Evolutionary conservation across 768 basidiomycete genomes (phyloP).

Genomic region (Boletus subparvulus): DNA sequence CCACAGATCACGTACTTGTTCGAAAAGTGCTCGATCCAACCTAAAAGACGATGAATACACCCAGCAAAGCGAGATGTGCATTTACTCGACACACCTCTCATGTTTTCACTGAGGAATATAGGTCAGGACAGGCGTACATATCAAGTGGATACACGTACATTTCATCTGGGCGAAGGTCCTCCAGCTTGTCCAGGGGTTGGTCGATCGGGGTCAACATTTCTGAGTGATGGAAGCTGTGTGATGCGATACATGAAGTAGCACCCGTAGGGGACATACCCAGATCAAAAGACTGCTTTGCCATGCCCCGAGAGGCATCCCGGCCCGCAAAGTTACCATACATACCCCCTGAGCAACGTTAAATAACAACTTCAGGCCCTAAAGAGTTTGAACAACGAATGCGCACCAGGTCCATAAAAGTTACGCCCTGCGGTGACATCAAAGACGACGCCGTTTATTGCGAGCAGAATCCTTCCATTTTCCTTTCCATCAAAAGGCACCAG

Average conservation of each 20-base stretch:
- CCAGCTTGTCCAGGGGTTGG: slow-evolving; percentile 79
- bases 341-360: slow-evolving; percentile 55
- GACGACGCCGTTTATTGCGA: slow-evolving; percentile 84
- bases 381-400: slow-evolving; percentile 26
- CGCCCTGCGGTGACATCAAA: slow-evolving; percentile 91
- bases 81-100: slow-evolving; percentile 57
- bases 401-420: slow-evolving; percentile 94
- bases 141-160: slow-evolving; percentile 53
- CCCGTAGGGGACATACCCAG: slow-evolving; percentile 49
- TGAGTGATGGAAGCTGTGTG: slow-evolving; percentile 24
- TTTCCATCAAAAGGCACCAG: slow-evolving; percentile 65
- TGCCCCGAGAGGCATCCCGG: slow-evolving; percentile 90
- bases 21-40: slow-evolving; percentile 93
- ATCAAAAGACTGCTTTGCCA: slow-evolving; percentile 98
- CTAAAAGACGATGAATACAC: slow-evolving; percentile 35
- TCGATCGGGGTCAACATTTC: slow-evolving; percentile 92
- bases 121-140: background rate
- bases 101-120: slow-evolving; percentile 68
- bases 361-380: background rate
- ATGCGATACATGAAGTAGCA: background rate
- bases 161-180: slow-evolving; percentile 76
- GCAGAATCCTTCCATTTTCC: slow-evolving; percentile 69
- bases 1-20: slow-evolving; percentile 93
- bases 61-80: background rate
- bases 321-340: slow-evolving; percentile 99